Evolutionary conservation across 2,329 filamentous ascomycete species (phyloP).

Genomic region (Aspergillus awamori): DNA sequence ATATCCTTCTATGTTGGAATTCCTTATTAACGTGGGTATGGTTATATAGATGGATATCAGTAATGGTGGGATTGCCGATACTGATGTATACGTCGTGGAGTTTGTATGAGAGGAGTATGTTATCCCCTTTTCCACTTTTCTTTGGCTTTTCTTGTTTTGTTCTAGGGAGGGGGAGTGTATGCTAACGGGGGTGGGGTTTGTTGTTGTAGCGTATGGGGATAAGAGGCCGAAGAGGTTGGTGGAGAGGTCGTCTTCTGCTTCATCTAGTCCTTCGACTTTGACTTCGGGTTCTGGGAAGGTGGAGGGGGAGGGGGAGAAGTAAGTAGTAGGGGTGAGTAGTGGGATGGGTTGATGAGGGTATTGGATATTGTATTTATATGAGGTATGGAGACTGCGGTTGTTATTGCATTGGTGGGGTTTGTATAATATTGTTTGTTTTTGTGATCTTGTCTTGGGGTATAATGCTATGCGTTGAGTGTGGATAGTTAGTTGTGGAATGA

Average conservation of each 20-base stretch:
- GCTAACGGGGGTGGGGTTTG: neutral
- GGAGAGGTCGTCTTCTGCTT: neutral
- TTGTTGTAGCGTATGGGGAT: neutral
- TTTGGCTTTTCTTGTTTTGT: neutral
- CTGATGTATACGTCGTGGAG: slow-evolving; percentile 37
- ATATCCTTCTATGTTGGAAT: no score
- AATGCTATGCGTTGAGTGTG: no score
- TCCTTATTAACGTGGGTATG: neutral
- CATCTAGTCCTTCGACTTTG: neutral
- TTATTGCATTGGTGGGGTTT: no score
- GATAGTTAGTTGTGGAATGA: no score
- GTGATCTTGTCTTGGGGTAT: no score
- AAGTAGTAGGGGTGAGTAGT: neutral
- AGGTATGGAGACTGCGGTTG: no score
- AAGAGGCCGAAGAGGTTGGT: slow-evolving; percentile 5
- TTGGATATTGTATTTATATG: no score
- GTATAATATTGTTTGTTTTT: no score
- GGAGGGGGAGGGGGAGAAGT: neutral
- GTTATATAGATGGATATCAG: slow-evolving; percentile 33
- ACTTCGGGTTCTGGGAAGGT: neutral
- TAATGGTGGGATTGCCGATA: slow-evolving; percentile 38
- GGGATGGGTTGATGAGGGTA: no score
- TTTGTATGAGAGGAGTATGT: slow-evolving; percentile 38
- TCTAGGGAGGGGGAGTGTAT: neutral
- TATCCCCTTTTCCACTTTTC: neutral